Base-by-base conservation (phyloP, 2,329 filamentous ascomycete genomes). In the Onygenales sp. region DNA sequence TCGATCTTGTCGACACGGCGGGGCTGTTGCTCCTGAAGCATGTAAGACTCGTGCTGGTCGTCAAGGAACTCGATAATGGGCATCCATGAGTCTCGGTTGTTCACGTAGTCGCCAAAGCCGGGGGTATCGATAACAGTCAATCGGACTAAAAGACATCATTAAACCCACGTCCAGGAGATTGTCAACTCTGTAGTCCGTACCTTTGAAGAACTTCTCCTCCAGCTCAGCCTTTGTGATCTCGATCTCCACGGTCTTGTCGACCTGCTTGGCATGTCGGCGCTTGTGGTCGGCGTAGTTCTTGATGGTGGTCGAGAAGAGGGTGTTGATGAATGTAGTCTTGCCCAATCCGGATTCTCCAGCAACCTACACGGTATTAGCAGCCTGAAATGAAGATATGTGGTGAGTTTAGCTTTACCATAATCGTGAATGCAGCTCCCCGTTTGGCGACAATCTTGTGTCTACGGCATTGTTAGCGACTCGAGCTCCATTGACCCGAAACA, bases 271-370 rank as follows among this genome's bases (percentile, higher is more conserved):
- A 76, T 98, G 93, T 70, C 93, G 88, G 75, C 90, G 88, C 82
- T 95, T 95, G 83, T 98, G 92, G 76, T 98, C 93, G 82, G 93
- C 93, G 74, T 98, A 98, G 83, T 97, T 98, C 83, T 98, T 98
- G 83, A 98, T 98, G 66, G 93, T 98, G 62, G 94, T 98, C 59
- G 93, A 98, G 82, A 98, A 98, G 57, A 98, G 85, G 56, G 93
- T 98, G 85, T 98, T 98, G 84, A 98, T 97, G 77, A 98, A 98
- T 67, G 93, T 98, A 31, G 94, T 98, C 84, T 98, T 98, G 79
- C 93, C 93, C 64, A 97, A 78, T 69, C 92, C 92, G 63, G 93
- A 97, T 79, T 98, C 92, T 78, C 92, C 92, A 77, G 93, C 93
- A 76, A 97, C 90, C 90, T 95, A 66, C 47, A 55, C 31, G 42